A percentile compares a stretch with the other conserved stretches of the same genome.
phyloP scores from a whole-genome alignment of 257 asterid species.

The Nicotiana sylvestris region DNA sequence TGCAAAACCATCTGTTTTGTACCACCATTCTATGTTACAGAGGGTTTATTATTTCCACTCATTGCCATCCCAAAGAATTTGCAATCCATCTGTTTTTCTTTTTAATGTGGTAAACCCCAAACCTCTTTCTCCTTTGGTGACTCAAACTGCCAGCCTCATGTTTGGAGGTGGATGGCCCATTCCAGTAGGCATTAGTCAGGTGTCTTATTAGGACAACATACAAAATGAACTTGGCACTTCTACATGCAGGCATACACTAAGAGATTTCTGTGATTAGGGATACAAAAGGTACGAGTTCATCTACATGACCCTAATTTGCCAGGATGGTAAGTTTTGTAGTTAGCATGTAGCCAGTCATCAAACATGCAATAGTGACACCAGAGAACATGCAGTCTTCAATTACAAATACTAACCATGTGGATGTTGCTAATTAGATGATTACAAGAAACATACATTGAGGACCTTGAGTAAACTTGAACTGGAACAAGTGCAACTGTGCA shows the following conservation, averaged over 20 bases:
- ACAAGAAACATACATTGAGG: background rate
- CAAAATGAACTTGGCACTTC: background rate
- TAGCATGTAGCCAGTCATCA: background rate
- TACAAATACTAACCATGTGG: background rate
- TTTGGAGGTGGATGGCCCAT: background rate
- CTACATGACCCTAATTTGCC: background rate
- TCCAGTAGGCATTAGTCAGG: background rate
- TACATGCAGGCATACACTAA: background rate
- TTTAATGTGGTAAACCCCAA: background rate
- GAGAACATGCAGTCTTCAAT: background rate
- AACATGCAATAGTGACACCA: background rate
- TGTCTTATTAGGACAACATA: background rate
- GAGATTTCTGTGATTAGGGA: background rate
- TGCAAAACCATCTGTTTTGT: too few relatives aligned
- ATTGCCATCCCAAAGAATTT: too few relatives aligned
- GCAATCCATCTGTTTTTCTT: too few relatives aligned
- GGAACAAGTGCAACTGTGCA: background rate
- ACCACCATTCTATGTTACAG: too few relatives aligned
- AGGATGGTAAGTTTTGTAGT: background rate
- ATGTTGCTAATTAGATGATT: background rate
- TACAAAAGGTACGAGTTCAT: background rate
- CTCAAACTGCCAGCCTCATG: background rate
- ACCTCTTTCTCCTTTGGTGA: background rate
- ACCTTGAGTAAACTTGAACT: background rate
- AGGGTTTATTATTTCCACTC: too few relatives aligned